A percentile compares a stretch with the other conserved stretches of the same genome.
Conservation (phyloP, 306 rosid genomes). For the Quercus suber region DNA sequence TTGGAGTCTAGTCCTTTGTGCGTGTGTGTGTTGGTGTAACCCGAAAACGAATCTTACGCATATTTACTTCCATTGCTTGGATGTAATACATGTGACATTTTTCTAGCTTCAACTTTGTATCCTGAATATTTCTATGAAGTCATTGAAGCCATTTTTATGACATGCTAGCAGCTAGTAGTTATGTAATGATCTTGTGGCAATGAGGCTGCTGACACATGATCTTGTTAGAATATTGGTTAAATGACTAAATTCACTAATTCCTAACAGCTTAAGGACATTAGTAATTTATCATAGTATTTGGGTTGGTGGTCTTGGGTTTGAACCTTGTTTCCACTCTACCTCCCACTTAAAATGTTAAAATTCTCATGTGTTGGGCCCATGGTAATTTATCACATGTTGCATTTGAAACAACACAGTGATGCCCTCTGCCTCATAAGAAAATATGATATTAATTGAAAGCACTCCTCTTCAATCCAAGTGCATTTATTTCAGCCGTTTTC, state of each 20-base stretch:
- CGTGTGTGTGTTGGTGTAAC: neutral
- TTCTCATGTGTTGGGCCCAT: no score
- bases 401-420: neutral
- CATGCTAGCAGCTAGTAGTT: neutral
- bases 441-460: neutral
- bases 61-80: neutral
- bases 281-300: no score
- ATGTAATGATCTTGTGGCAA: neutral
- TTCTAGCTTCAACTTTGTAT: neutral
- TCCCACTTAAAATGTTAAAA: no score
- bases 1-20: neutral
- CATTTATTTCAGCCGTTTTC: constrained; percentile 19
- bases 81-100: no score
- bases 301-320: no score
- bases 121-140: neutral
- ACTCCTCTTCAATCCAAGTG: constrained; percentile 7
- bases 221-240: no score
- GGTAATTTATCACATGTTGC: no score
- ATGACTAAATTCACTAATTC: no score
- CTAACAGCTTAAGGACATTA: no score
- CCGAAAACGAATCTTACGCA: neutral
- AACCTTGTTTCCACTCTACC: no score
- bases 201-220: neutral
- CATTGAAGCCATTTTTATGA: neutral
- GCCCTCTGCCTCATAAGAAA: neutral